Base-by-base conservation (phyloP, 345 rosid species). In the Garcia nutans region DNA sequence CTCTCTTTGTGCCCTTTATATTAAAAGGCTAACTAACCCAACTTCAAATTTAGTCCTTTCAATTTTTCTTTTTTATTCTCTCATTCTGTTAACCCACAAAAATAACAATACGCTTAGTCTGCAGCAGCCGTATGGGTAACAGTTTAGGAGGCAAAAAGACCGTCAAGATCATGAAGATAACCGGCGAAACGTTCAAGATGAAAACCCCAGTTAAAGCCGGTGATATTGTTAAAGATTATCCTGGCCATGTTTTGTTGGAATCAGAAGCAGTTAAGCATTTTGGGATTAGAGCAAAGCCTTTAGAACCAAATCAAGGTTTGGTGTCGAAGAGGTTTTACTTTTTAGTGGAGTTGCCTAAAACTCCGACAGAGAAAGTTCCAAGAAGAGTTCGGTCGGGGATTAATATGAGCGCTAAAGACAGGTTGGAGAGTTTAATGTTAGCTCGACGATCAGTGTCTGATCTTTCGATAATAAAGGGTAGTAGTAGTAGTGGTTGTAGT, bases 371-470 rank as follows among this genome's bases (percentile, higher is more conserved):
- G 76, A 78, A 72, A 56, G 73, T 15, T 10, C 87, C 98, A 2
- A 85, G 98, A 67, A 88, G 96, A 82, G 97, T 83, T 67, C 84
- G 91, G 80, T 96, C 97, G 15, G 96, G 88, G 56, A 89, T 96
- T 0, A 75, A 78, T 82, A 89, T 96, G 97, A 85, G 90, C 69
- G 98, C 99, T 0, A 88, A 85, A 82, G 99, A 93, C 81, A 85
- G 95, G 79, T 83, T 96, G 2, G 98, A 96, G 85, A 87, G 85
- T 78, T 83, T 96, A 33, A 92, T 85, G 97, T 31, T 93, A 84
- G 78, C 95, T 10, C 79, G 95, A 80, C 86, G 99, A 79, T 92
- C 98, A 10, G 85, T 81, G 0, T 96, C 99, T 26, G 97, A 93
- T 80, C 87, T 96, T 5, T 83, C 94, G 7, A 80, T 83, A 62